Percentiles rank a stretch among this genome's conserved stretches.
phyloP scores from a whole-genome alignment of 768 basidiomycete species.

The Porpolomopsis calyptriformis region DNA sequence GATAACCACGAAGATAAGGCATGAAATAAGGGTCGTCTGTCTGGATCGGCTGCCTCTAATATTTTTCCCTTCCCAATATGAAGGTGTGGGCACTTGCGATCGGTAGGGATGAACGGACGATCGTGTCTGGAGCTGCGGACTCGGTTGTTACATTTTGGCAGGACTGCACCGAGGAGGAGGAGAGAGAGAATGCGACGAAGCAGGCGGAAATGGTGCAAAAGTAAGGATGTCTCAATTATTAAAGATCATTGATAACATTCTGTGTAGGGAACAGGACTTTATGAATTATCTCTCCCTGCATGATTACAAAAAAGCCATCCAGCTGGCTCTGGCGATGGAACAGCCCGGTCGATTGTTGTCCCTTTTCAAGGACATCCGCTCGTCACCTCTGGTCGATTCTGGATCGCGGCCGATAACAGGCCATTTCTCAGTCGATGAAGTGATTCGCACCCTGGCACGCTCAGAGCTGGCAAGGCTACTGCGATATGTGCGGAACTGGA shows the following conservation, averaged over 20 bases:
- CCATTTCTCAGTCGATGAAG: conserved; percentile 63
- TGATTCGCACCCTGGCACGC: conserved; percentile 60
- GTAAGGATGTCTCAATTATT: conserved; percentile 36
- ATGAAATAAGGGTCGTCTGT: conserved; percentile 1
- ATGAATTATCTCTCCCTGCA: conserved; percentile 77
- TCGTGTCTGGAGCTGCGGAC: conserved; percentile 93
- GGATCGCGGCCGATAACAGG: conserved; percentile 49
- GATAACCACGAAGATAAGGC: conserved; percentile 99
- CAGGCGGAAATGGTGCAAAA: conserved; percentile 68
- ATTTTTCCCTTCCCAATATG: not conserved
- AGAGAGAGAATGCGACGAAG: conserved; percentile 61
- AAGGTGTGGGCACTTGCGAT: conserved; percentile 96
- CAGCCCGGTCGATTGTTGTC: conserved; percentile 81
- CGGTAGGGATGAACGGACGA: conserved; percentile 66
- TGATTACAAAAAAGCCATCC: conserved; percentile 85
- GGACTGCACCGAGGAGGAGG: conserved; percentile 82
- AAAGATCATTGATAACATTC: conserved; percentile 2
- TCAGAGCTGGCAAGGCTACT: conserved; percentile 75
- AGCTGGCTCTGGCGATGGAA: conserved; percentile 84
- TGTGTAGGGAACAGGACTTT: conserved; percentile 88
- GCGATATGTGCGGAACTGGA: conserved; percentile 84
- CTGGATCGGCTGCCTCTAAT: too few species aligned
- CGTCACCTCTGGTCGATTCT: conserved; percentile 7
- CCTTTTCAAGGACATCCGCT: conserved; percentile 61
- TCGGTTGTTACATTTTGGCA: conserved; percentile 95